Conservation (phyloP, 768 basidiomycete genomes). For the Amanita molliuscula region DNA sequence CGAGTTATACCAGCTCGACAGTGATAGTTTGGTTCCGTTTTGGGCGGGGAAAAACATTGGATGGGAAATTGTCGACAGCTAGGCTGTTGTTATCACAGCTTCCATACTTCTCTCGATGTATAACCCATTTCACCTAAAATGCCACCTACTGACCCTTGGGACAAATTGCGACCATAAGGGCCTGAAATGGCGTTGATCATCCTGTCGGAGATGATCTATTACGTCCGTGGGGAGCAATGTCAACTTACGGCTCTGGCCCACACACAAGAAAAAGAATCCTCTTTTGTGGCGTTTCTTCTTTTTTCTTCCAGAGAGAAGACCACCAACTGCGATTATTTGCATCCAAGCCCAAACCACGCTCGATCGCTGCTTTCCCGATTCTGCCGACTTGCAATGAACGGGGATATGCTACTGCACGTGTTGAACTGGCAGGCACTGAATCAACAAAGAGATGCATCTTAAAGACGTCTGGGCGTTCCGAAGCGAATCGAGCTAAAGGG, state of each 20-base stretch:
- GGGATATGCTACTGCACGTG: conserved; percentile 8
- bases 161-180: conserved; percentile 64
- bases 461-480: conserved; percentile 44
- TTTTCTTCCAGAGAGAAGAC: conserved; percentile 17
- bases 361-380: conserved; percentile 41
- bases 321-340: conserved; percentile 22
- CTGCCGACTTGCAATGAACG: conserved; percentile 34
- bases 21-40: conserved; percentile 66
- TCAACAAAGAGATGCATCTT: conserved; percentile 57
- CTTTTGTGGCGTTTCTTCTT: conserved; percentile 16
- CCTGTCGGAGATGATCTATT: conserved; percentile 24
- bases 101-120: conserved; percentile 55
- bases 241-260: conserved; percentile 74
- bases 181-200: conserved; percentile 73
- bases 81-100: conserved; percentile 30
- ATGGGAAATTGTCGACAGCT: conserved; percentile 47
- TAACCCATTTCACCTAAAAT: conserved; percentile 55
- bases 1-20: conserved; percentile 35
- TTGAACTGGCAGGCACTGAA: conserved; percentile 19
- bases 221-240: neutral
- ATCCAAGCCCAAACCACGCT: conserved; percentile 25
- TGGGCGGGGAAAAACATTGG: conserved; percentile 74
- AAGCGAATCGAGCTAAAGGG: conserved; percentile 38
- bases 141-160: conserved; percentile 65
- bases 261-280: conserved; percentile 64